A percentile compares a stretch with the other conserved stretches of the same genome.
Conservation (phyloP, 106 monocot species). For the Dendrobium chrysotoxum region DNA sequence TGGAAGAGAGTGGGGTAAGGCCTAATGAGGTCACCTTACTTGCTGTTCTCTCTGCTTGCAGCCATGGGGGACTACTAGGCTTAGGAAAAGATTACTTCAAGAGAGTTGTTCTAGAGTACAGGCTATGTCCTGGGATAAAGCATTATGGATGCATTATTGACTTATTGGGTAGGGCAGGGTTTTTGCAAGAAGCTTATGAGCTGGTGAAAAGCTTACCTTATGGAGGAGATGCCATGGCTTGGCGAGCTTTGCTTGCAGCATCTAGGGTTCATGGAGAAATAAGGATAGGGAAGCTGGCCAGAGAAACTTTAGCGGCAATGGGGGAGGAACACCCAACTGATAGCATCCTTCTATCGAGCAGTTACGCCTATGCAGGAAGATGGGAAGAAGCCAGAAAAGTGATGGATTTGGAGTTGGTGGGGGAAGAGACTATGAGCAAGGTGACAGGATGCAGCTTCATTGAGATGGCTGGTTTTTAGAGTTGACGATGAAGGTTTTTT, state of each 20-base stretch:
- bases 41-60: conserved; percentile 42
- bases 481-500: background rate
- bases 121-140: conserved; percentile 16
- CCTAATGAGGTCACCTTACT: conserved; percentile 54
- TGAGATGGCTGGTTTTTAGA: conserved; percentile 13
- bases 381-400: conserved; percentile 5
- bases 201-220: conserved; percentile 32
- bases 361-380: conserved; percentile 26
- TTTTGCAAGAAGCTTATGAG: conserved; percentile 43
- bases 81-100: conserved; percentile 25
- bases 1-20: conserved; percentile 23
- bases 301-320: conserved; percentile 17
- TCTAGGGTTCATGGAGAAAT: conserved; percentile 40
- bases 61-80: conserved; percentile 37
- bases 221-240: conserved; percentile 32
- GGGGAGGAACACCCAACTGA: conserved; percentile 31
- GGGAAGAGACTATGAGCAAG: conserved; percentile 16
- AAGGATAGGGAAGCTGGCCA: conserved; percentile 21
- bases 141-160: conserved; percentile 61
- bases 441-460: conserved; percentile 34
- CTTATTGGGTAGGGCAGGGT: conserved; percentile 41
- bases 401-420: conserved; percentile 5
- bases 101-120: conserved; percentile 27
- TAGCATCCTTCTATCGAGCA: conserved; percentile 25
- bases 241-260: conserved; percentile 48